These are phyloP conservation scores for Teunomyces aglyptinius DNA, from an alignment of 805 yeast genomes.

Conservation along the genomic window DNA sequence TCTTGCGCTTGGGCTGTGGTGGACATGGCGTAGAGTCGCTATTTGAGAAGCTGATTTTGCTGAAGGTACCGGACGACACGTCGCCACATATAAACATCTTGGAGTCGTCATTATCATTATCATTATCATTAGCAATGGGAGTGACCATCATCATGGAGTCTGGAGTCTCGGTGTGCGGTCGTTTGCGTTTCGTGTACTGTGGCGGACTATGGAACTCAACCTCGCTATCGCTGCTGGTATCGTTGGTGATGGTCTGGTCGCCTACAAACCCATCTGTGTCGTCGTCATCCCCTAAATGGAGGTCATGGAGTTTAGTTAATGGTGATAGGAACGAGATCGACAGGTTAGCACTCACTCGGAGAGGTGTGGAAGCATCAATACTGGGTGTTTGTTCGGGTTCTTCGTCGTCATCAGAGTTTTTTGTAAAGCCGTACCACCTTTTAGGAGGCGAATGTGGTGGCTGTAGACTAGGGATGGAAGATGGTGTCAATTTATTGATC, in stretches of 20 bases:
- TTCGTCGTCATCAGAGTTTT: constrained; percentile 10
- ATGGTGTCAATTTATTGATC: constrained; percentile 6
- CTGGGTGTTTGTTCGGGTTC: not conserved
- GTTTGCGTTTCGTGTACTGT: constrained; percentile 23
- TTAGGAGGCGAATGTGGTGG: constrained; percentile 7
- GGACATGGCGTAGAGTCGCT: constrained; percentile 47
- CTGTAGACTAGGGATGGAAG: constrained; percentile 11
- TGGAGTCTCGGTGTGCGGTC: constrained; percentile 26
- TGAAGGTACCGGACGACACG: constrained; percentile 12
- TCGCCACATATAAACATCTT: constrained; percentile 20
- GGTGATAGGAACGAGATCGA: constrained; percentile 30
- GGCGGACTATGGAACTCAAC: constrained; percentile 16
- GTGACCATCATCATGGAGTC: constrained; percentile 25
- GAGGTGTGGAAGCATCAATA: constrained; percentile 23
- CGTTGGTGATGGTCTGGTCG: constrained; percentile 25
- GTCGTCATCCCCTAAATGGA: constrained; percentile 23
- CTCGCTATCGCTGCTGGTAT: constrained; percentile 15
- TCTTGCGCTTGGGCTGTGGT: constrained; percentile 36
- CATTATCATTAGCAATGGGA: constrained; percentile 14
- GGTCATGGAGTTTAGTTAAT: constrained; percentile 31
- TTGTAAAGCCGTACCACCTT: constrained; percentile 11
- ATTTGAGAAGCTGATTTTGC: constrained; percentile 28
- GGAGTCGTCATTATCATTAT: constrained; percentile 6
- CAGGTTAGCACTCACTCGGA: constrained; percentile 11
- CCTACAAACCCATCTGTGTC: constrained; percentile 20